A percentile compares a stretch with the other conserved stretches of the same genome.
These are phyloP conservation scores for Podila horticola DNA, from an alignment of 192 early-diverging fungal species.

Conservation along the genomic window DNA sequence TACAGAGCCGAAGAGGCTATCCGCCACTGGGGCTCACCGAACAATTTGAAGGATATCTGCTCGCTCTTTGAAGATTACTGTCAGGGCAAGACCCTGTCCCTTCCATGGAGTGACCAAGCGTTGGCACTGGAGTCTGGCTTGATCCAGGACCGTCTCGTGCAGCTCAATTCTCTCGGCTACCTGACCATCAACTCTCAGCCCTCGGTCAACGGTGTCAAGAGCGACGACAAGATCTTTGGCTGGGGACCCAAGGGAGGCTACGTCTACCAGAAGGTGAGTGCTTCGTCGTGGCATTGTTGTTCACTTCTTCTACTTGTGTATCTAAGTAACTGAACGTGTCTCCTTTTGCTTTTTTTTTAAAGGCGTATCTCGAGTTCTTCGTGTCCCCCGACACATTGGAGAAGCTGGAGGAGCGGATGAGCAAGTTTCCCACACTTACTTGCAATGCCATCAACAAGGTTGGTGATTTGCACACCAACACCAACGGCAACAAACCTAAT, in stretches of 20 bases:
- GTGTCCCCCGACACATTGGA: slow-evolving; percentile 72
- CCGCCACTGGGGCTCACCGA: slow-evolving; percentile 83
- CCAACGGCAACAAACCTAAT: slow-evolving; percentile 65
- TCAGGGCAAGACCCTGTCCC: slow-evolving; percentile 69
- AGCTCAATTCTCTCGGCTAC: slow-evolving; percentile 86
- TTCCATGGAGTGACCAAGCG: slow-evolving; percentile 92
- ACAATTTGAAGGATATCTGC: slow-evolving; percentile 70
- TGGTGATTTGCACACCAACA: slow-evolving; percentile 22
- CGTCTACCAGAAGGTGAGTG: slow-evolving; percentile 86
- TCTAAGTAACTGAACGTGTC: neutral
- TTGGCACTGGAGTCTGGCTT: slow-evolving; percentile 80
- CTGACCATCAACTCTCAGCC: slow-evolving; percentile 97
- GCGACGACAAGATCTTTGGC: slow-evolving; percentile 81
- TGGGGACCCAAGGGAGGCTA: slow-evolving; percentile 98
- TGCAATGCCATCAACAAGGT: slow-evolving; percentile 87
- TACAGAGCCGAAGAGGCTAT: slow-evolving; percentile 73
- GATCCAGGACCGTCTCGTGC: slow-evolving; percentile 75
- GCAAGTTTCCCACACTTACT: slow-evolving; percentile 71
- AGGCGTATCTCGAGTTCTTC: slow-evolving; percentile 95
- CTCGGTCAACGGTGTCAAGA: slow-evolving; percentile 88
- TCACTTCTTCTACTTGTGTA: neutral
- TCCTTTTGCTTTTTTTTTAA: neutral
- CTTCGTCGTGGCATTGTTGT: neutral
- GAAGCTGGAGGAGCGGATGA: slow-evolving; percentile 73
- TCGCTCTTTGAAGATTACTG: slow-evolving; percentile 85